phyloP scores from a whole-genome alignment of 768 basidiomycete genomes.

The Lentinula boryana region DNA sequence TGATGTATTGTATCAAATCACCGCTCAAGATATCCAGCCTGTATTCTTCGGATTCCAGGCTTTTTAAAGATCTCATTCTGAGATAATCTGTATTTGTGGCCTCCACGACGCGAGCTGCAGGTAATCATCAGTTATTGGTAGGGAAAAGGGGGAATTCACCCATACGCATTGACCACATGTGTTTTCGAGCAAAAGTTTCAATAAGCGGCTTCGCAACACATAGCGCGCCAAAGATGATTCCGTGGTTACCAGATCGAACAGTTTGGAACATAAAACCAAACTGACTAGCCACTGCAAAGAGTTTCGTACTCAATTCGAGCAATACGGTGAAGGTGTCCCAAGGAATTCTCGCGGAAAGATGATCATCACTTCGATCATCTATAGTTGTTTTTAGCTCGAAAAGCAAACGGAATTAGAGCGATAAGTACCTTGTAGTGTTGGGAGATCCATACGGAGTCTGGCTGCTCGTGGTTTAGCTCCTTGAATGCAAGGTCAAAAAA shows the following conservation, averaged over 20 bases:
- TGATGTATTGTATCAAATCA: slow-evolving; percentile 4
- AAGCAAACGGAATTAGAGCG: background rate
- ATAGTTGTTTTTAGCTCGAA: background rate
- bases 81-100: background rate
- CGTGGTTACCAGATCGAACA: slow-evolving; percentile 3
- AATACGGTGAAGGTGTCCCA: background rate
- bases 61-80: background rate
- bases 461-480: background rate
- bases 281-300: slow-evolving; percentile 1
- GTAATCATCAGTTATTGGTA: background rate
- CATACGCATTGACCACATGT: slow-evolving; percentile 1
- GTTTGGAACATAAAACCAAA: slow-evolving; percentile 1
- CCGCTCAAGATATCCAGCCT: slow-evolving; percentile 4
- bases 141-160: background rate
- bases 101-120: background rate
- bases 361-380: background rate
- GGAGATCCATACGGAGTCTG: background rate
- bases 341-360: background rate
- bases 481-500: background rate
- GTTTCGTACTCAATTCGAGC: background rate
- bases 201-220: slow-evolving; percentile 1
- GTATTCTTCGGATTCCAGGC: background rate
- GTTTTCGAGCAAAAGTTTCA: background rate
- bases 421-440: background rate
- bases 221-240: background rate